Evolutionary conservation across 768 basidiomycete genomes (phyloP), one percentile per base, ranked within the genome.

Genomic region (Dacryopinax spathularia): DNA sequence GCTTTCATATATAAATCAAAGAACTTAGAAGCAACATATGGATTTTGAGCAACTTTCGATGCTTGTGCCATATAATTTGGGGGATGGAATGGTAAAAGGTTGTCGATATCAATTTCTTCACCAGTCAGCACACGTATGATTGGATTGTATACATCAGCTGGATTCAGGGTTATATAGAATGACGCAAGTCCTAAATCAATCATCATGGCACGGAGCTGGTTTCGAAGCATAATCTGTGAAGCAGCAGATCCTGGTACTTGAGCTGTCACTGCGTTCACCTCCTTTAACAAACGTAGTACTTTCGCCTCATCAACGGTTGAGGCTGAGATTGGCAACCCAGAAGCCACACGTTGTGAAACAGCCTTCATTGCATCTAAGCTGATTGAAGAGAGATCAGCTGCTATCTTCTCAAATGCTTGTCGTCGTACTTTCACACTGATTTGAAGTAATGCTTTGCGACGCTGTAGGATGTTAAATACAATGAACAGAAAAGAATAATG

Each of bases 101-200:
- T 64, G 34, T 79, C 75, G 10, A 79, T 48, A 63, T 79, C 71
- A 9, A 78, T 74, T 0, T 78, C 72, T 1, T 25, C 29, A 0
- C 79, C 78, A 0, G 72, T 70, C 0, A 80, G 60, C 60, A 80
- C 73, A 33, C 74, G 73, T 0, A 81, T 72, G 1, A 80, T 1
- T 0, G 78, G 79, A 67, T 76, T 77, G 35, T 77, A 73, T 0
- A 77, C 68, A 62, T 78, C 77, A 15, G 74, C 73, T 18, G 79
- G 78, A 70, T 81, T 80, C 2, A 79, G 73, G 0, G 79, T 81
- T 1, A 81, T 63, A 65, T 72, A 81, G 33, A 80, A 77, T 20
- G 66, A 73, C 1, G 77, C 78, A 1, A 76, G 10, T 0, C 79
- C 77, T 22, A 72, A 64, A 0, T 70, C 66, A 4, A 70, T 69